Evolutionary conservation across 306 rosid species (phyloP), one percentile per base, ranked within the genome.

Genomic region (Inga leiocalycina): DNA sequence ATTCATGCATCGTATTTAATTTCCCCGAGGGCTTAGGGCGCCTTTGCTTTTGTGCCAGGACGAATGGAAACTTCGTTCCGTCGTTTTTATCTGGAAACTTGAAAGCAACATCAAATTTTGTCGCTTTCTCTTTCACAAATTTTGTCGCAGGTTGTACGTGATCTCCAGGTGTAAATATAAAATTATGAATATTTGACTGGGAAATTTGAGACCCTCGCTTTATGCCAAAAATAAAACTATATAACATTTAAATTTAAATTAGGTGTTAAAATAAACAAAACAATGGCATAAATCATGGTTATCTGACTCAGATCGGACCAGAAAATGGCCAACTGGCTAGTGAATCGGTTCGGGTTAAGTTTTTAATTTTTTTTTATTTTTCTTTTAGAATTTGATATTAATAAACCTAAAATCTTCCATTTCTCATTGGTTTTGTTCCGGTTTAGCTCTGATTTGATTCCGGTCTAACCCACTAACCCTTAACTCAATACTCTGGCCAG

Each of bases 1-100:
- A 20, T 85, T 37, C 92, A 88, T 85, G 93, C 86, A 88, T 57
- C 74, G 85, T 77, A 82, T 76, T 72, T 77, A 87, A 78, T 76
- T 79, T 79, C 27, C 0, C 73, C 59, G 49, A 66, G 75, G 68
- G 70, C 43, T 48, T 22, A 48, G 46, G 84, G 48, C 22, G 83
- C 4, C 87, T 82, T 43, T 78, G 3, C 71, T 80, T 84, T 22
- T 66, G 80, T 87, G 91, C 82, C 81, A 77, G 51, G 66, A 77
- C 89, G 77, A 69, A 71, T 52, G 37, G 75, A 92, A 84, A 70
- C 85, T 90, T 87, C 70, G 69, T 75, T 81, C 52, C 5, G 79
- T 82, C 91, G 75, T 49, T 32, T 88, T 80, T 85, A 32, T 15
- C 67, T 61, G 32, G 67, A 61, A 46, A 30, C 45, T 32, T 49